Percentiles rank a stretch among this genome's conserved stretches.
Conservation (phyloP, 768 basidiomycete genomes). For the Collybia mongolica region DNA sequence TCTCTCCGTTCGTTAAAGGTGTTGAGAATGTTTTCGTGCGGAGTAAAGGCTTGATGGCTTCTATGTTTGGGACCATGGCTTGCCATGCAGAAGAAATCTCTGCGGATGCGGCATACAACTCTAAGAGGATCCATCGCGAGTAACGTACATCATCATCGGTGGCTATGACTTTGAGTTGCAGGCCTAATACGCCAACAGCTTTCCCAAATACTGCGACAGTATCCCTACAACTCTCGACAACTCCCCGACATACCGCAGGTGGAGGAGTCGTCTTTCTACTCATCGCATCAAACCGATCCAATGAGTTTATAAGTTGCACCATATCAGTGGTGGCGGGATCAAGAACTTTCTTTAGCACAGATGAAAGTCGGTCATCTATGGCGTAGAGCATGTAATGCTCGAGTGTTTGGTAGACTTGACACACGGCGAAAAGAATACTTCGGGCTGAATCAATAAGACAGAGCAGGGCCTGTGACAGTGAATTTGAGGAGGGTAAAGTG, state of each 20-base stretch:
- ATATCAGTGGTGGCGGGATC: slow-evolving; percentile 83
- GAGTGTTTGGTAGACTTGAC: slow-evolving; percentile 87
- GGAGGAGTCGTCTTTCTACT: slow-evolving; percentile 70
- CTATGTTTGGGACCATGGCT: slow-evolving; percentile 67
- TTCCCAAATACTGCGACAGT: slow-evolving; percentile 83
- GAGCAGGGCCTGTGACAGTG: slow-evolving; percentile 68
- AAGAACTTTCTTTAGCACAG: slow-evolving; percentile 79
- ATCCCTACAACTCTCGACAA: slow-evolving; percentile 84
- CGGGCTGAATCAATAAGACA: slow-evolving; percentile 85
- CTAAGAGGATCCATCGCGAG: slow-evolving; percentile 80
- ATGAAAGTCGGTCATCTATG: slow-evolving; percentile 78
- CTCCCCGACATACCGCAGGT: slow-evolving; percentile 66
- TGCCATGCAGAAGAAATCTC: slow-evolving; percentile 90
- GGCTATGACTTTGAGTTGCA: slow-evolving; percentile 79
- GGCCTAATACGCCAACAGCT: slow-evolving; percentile 77
- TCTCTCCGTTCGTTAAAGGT: slow-evolving; percentile 7
- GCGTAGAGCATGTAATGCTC: slow-evolving; percentile 85
- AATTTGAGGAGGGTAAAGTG: slow-evolving; percentile 63
- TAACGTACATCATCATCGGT: slow-evolving; percentile 82
- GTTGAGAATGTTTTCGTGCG: slow-evolving; percentile 27
- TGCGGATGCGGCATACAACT: slow-evolving; percentile 85
- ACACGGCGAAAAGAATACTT: slow-evolving; percentile 87
- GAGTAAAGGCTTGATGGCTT: slow-evolving; percentile 65
- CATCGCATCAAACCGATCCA: slow-evolving; percentile 88
- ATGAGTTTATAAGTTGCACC: slow-evolving; percentile 77